Conservation (phyloP, 202 grass and related monocot genomes). For the Thinopyrum obtusiflorum region DNA sequence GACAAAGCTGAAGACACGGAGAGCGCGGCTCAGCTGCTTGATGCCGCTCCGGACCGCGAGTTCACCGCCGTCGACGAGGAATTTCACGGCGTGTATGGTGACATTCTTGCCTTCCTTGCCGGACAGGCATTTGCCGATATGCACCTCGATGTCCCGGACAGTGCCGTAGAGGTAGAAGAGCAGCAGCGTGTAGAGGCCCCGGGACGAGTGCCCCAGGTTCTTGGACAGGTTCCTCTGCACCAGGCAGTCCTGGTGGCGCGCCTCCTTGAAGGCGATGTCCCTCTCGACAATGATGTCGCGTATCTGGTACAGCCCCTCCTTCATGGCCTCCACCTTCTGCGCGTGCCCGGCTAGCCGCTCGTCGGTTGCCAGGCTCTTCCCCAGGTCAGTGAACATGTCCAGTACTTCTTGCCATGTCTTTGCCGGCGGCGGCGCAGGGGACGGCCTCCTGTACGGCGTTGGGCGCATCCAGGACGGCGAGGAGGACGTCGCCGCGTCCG, state of each 20-base stretch:
- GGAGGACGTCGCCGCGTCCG: slow-evolving; percentile 17
- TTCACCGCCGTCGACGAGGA: slow-evolving; percentile 38
- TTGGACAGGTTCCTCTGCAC: slow-evolving; percentile 72
- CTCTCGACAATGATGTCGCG: slow-evolving; percentile 63
- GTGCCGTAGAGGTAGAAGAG: slow-evolving; percentile 74
- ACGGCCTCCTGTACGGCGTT: slow-evolving; percentile 42
- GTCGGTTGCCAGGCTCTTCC: slow-evolving; percentile 44
- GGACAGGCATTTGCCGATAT: slow-evolving; percentile 33
- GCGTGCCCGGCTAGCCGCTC: slow-evolving; percentile 36
- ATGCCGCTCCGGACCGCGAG: slow-evolving; percentile 34
- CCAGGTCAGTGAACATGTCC: slow-evolving; percentile 73
- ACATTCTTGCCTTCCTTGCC: slow-evolving; percentile 38
- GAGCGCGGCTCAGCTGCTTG: slow-evolving; percentile 59
- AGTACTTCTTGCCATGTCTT: slow-evolving; percentile 82
- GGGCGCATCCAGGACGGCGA: slow-evolving; percentile 87
- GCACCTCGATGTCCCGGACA: slow-evolving; percentile 60
- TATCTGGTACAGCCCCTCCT: slow-evolving; percentile 76
- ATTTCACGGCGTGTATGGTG: slow-evolving; percentile 38
- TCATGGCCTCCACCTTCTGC: slow-evolving; percentile 68
- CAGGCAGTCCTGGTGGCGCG: slow-evolving; percentile 70
- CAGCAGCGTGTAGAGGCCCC: slow-evolving; percentile 69
- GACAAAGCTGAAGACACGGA: slow-evolving; percentile 61
- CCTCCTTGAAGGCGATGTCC: slow-evolving; percentile 70
- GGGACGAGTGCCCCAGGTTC: slow-evolving; percentile 71
- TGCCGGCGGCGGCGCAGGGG: slow-evolving; percentile 1